phyloP scores from a whole-genome alignment of 129 eudicot genomes.

The Artemisia argyi region DNA sequence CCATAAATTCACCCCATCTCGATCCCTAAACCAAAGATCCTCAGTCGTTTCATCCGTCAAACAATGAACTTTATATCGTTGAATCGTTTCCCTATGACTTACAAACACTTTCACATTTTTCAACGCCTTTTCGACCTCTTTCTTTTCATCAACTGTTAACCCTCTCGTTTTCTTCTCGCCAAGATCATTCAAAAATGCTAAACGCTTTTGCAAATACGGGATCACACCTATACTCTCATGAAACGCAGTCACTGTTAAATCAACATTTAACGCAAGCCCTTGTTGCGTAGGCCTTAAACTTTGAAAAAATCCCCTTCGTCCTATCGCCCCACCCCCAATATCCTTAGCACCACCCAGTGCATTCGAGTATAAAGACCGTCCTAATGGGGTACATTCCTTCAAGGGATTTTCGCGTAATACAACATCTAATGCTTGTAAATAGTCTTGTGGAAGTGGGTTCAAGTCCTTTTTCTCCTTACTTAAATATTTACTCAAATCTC shows the following conservation, averaged over 20 bases:
- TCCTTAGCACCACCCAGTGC: conserved; percentile 73
- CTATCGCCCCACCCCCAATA: conserved; percentile 92
- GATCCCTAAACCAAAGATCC: conserved; percentile 66
- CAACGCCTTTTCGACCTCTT: conserved; percentile 72
- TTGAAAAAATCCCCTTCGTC: conserved; percentile 79
- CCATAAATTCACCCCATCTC: conserved; percentile 61
- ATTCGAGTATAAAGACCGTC: conserved; percentile 72
- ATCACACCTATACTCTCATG: conserved; percentile 85
- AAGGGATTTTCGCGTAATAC: conserved; percentile 74
- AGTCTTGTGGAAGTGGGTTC: conserved; percentile 79
- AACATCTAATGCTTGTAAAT: conserved; percentile 88
- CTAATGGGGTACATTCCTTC: conserved; percentile 55
- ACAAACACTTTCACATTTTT: conserved; percentile 77
- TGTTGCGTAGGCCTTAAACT: conserved; percentile 91
- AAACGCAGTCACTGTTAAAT: conserved; percentile 89
- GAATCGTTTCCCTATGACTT: conserved; percentile 80
- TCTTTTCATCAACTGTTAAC: conserved; percentile 63
- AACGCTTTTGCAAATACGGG: conserved; percentile 64
- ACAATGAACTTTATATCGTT: conserved; percentile 69
- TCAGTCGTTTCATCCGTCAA: conserved; percentile 81
- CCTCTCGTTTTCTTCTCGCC: conserved; percentile 37
- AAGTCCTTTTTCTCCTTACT: conserved; percentile 45
- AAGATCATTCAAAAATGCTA: conserved; percentile 56
- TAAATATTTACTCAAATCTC: conserved; percentile 51
- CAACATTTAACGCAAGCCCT: conserved; percentile 86